Conservation (phyloP, 495 filamentous ascomycete genomes). For the Tirmania nivea region DNA sequence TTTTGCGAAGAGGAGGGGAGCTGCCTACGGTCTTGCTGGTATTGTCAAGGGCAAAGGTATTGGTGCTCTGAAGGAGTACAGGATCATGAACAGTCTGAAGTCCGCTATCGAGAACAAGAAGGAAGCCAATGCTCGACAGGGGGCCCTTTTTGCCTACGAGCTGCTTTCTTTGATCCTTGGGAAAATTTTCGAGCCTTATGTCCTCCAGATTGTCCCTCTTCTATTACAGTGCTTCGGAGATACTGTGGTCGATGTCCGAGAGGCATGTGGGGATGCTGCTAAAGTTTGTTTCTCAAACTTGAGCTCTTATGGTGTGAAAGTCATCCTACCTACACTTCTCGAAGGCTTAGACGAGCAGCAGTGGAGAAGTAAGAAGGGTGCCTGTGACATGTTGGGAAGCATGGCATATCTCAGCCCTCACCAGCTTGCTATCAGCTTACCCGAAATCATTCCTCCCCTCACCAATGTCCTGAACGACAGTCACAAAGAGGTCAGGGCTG, state of each 20-base stretch:
- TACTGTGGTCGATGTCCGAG: constrained; percentile 64
- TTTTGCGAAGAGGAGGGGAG: constrained; percentile 75
- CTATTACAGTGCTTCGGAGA: constrained; percentile 79
- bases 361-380: constrained; percentile 96
- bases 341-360: constrained; percentile 86
- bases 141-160: constrained; percentile 75
- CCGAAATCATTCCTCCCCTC: constrained; percentile 87
- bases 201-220: constrained; percentile 85
- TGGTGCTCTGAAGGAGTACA: constrained; percentile 58
- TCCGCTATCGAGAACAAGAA: constrained; percentile 77
- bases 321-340: constrained; percentile 74
- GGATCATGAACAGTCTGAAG: constrained; percentile 58
- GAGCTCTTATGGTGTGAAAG: constrained; percentile 87
- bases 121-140: constrained; percentile 67
- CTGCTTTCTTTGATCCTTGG: constrained; percentile 68
- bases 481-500: constrained; percentile 81
- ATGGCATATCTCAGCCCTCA: constrained; percentile 97
- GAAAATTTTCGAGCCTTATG: constrained; percentile 80
- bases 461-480: constrained; percentile 89
- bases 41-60: constrained; percentile 72
- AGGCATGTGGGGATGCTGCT: constrained; percentile 75
- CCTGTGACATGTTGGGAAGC: constrained; percentile 83
- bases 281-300: constrained; percentile 85
- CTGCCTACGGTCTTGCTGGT: constrained; percentile 85
- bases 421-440: constrained; percentile 74